These are phyloP conservation scores for Cystobasidium ongulense DNA, from an alignment of 768 basidiomycete genomes.

Conservation along the genomic window DNA sequence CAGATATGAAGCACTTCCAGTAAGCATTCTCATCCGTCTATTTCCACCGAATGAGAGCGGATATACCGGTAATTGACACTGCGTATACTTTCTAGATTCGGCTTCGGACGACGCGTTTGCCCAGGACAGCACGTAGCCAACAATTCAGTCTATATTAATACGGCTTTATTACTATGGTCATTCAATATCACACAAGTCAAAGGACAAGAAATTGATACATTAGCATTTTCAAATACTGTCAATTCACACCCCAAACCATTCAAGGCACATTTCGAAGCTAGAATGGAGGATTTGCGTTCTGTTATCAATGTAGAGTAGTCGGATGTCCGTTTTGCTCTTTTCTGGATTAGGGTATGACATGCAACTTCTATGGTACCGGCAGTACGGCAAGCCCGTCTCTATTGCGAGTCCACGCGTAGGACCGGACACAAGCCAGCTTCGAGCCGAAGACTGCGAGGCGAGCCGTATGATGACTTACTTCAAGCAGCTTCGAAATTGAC, in stretches of 20 bases:
- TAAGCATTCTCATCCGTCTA: too few species aligned
- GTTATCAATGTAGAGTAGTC: background rate
- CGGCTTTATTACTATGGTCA: slow-evolving; percentile 31
- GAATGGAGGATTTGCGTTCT: background rate
- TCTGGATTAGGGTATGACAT: background rate
- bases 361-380: too few species aligned
- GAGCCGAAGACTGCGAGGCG: too few species aligned
- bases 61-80: background rate
- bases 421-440: too few species aligned
- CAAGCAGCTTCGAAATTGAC: too few species aligned
- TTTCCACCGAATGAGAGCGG: too few species aligned
- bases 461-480: too few species aligned
- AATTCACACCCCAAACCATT: slow-evolving; percentile 61
- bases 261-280: slow-evolving; percentile 54
- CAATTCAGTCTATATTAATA: slow-evolving; percentile 27
- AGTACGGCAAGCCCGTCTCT: too few species aligned
- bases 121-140: slow-evolving; percentile 33
- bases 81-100: background rate
- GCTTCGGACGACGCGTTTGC: slow-evolving; percentile 32
- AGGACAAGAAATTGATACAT: slow-evolving; percentile 50
- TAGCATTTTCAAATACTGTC: slow-evolving; percentile 59
- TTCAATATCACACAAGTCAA: slow-evolving; percentile 29
- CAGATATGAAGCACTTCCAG: slow-evolving; percentile 24
- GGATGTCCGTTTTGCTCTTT: background rate
- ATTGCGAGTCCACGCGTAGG: too few species aligned